phyloP scores from a whole-genome alignment of 2,329 filamentous ascomycete genomes.

The Colletotrichum agaves region DNA sequence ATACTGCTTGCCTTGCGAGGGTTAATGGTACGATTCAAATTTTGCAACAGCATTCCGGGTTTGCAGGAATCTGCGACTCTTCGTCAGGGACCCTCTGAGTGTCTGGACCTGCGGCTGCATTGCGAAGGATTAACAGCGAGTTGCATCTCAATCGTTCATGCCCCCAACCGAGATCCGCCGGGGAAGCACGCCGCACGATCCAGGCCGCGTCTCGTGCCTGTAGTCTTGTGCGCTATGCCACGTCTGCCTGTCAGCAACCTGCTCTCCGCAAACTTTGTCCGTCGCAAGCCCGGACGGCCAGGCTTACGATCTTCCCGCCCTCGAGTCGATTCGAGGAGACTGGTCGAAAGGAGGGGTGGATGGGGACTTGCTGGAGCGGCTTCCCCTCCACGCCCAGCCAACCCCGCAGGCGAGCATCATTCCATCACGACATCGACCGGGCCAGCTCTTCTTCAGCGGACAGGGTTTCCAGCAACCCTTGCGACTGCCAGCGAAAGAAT shows the following conservation, averaged over 20 bases:
- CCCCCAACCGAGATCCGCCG: conserved; percentile 35
- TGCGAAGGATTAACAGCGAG: conserved; percentile 24
- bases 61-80: not conserved
- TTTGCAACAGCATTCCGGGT: not conserved
- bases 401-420: conserved; percentile 35
- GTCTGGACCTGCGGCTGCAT: conserved; percentile 21
- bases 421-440: conserved; percentile 35
- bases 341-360: conserved; percentile 26
- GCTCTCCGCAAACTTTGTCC: conserved; percentile 37
- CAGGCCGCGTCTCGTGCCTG: conserved; percentile 32
- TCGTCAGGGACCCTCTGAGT: conserved; percentile 4
- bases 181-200: conserved; percentile 36
- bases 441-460: conserved; percentile 35
- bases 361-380: conserved; percentile 15
- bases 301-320: conserved; percentile 36
- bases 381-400: conserved; percentile 21
- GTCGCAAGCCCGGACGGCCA: conserved; percentile 28
- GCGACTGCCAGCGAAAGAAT: not conserved
- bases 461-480: conserved; percentile 12
- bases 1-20: not conserved
- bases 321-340: conserved; percentile 33
- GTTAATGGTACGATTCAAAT: not conserved
- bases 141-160: conserved; percentile 35
- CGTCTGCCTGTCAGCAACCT: conserved; percentile 33
- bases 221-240: conserved; percentile 32